A percentile compares a stretch with the other conserved stretches of the same genome.
Evolutionary conservation across 768 basidiomycete species (phyloP).

Genomic region (Sistotremastrum suecicum): DNA sequence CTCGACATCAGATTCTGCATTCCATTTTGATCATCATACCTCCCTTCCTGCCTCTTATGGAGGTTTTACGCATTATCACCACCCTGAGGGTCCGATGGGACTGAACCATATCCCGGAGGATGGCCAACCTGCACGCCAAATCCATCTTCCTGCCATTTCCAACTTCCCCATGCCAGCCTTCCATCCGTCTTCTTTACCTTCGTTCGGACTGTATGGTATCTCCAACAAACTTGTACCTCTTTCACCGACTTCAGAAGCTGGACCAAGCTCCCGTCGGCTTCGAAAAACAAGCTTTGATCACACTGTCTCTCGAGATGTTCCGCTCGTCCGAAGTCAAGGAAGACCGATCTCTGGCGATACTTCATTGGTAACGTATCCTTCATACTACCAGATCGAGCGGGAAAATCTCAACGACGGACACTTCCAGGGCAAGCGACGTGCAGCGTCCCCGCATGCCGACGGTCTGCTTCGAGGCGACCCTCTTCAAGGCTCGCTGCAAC

Average conservation of each 20-base stretch:
- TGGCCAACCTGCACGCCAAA: neutral
- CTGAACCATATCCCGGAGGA: neutral
- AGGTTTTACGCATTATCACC: no score
- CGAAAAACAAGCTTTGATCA: constrained; percentile 95
- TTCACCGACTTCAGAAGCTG: constrained; percentile 25
- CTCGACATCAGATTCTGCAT: no score
- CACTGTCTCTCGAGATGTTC: constrained; percentile 55
- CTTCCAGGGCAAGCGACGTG: constrained; percentile 46
- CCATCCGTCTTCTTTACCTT: constrained; percentile 62
- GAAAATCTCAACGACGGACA: constrained; percentile 46
- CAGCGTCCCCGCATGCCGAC: constrained; percentile 69
- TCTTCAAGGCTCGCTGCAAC: constrained; percentile 30
- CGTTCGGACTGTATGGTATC: constrained; percentile 51
- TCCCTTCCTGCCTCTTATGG: no score
- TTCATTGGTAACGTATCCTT: constrained; percentile 10
- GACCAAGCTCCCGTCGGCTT: constrained; percentile 66
- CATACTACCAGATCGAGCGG: constrained; percentile 43
- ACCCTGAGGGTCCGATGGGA: neutral
- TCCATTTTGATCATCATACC: no score
- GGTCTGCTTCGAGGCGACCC: constrained; percentile 71
- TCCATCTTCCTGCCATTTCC: constrained; percentile 25
- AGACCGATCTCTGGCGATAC: constrained; percentile 1
- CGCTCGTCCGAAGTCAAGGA: constrained; percentile 2
- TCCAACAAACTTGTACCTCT: constrained; percentile 16
- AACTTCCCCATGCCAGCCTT: constrained; percentile 33